These are phyloP conservation scores for Podaxis rugospora DNA, from an alignment of 768 basidiomycete genomes.

Conservation along the genomic window DNA sequence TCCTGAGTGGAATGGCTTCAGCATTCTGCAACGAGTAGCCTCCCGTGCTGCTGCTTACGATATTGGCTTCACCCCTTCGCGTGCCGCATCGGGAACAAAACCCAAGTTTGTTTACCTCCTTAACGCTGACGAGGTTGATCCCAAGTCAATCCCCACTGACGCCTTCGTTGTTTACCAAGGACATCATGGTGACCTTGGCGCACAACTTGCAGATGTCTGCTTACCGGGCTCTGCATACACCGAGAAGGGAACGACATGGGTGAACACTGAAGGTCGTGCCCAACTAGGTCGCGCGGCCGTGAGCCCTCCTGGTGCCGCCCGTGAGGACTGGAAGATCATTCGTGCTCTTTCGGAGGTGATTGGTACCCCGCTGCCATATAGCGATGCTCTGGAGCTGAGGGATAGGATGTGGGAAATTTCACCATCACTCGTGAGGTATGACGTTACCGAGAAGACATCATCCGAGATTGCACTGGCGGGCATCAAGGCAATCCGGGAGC, in stretches of 20 bases:
- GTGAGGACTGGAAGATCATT: slow-evolving; percentile 98
- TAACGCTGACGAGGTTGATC: slow-evolving; percentile 92
- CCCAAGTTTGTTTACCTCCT: slow-evolving; percentile 97
- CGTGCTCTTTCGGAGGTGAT: slow-evolving; percentile 88
- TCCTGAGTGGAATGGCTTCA: slow-evolving; percentile 95
- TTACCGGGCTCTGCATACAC: slow-evolving; percentile 93
- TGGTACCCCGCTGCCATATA: slow-evolving; percentile 82
- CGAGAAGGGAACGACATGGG: slow-evolving; percentile 85
- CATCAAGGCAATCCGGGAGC: slow-evolving; percentile 49
- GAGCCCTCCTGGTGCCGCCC: slow-evolving; percentile 86
- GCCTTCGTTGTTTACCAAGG: slow-evolving; percentile 99
- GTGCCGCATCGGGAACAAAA: slow-evolving; percentile 64
- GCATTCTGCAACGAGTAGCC: slow-evolving; percentile 82
- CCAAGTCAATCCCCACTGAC: slow-evolving; percentile 79
- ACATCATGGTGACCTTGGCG: slow-evolving; percentile 96
- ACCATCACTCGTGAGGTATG: slow-evolving; percentile 84
- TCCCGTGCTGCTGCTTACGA: slow-evolving; percentile 95
- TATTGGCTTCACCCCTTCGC: slow-evolving; percentile 86
- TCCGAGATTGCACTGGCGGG: slow-evolving; percentile 67
- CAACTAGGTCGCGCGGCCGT: slow-evolving; percentile 92
- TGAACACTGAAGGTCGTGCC: slow-evolving; percentile 93
- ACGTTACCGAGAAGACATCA: slow-evolving; percentile 74
- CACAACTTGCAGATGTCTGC: slow-evolving; percentile 95
- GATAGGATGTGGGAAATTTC: slow-evolving; percentile 98
- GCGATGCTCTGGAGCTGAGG: slow-evolving; percentile 76